Conservation (phyloP, 257 asterid genomes). For the Voacanga thouarsii region DNA sequence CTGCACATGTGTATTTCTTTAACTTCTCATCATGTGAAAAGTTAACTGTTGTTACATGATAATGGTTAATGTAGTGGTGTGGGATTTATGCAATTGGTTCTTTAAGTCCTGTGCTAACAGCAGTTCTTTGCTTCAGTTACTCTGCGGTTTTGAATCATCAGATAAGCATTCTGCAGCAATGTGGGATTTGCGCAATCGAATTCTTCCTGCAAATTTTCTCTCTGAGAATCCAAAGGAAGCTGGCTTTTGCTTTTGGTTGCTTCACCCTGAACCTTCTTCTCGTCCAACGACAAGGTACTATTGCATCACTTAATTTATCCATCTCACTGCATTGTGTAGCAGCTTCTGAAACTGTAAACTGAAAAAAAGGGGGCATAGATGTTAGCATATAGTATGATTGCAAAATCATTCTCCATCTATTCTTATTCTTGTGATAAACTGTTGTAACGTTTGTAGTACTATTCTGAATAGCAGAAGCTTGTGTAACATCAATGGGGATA, state of each 20-base stretch:
- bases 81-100: background rate
- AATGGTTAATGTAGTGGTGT: background rate
- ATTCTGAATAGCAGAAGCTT: background rate
- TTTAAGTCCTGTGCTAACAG: conserved; percentile 5
- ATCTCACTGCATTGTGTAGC: background rate
- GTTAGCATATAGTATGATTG: background rate
- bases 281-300: conserved; percentile 76
- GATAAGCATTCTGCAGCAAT: conserved; percentile 72
- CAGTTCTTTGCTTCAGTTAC: conserved; percentile 55
- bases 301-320: background rate
- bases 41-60: background rate
- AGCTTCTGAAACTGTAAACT: background rate
- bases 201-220: conserved; percentile 80
- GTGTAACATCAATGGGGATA: background rate
- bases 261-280: conserved; percentile 83
- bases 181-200: conserved; percentile 68
- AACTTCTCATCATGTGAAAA: background rate
- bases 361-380: too few relatives aligned
- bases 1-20: background rate
- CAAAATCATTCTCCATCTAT: background rate
- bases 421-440: background rate
- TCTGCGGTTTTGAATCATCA: conserved; percentile 61
- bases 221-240: conserved; percentile 84
- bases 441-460: background rate
- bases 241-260: conserved; percentile 91